A percentile compares a stretch with the other conserved stretches of the same genome.
phyloP scores from a whole-genome alignment of 495 filamentous ascomycete species.

The Xylaria curta region DNA sequence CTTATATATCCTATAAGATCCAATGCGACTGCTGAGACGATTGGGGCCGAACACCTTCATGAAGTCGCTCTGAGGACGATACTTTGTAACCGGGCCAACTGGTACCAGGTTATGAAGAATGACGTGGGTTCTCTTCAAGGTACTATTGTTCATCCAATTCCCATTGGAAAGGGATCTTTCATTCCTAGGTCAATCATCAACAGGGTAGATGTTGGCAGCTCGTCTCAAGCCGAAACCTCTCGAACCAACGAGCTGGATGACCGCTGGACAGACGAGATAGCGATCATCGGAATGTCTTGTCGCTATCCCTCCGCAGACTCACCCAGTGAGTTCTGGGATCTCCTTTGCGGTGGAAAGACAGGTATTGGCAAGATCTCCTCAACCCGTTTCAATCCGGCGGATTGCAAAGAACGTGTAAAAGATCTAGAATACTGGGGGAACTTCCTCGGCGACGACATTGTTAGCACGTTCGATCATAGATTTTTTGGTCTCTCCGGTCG shows the following conservation, averaged over 20 bases:
- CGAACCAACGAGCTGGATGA: neutral
- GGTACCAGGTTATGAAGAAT: constrained; percentile 27
- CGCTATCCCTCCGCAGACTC: constrained; percentile 45
- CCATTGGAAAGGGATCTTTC: constrained; percentile 9
- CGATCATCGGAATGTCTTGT: constrained; percentile 53
- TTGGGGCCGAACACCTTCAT: constrained; percentile 26
- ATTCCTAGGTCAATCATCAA: neutral
- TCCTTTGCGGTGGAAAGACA: constrained; percentile 29
- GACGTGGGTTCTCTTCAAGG: neutral
- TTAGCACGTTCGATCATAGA: constrained; percentile 37
- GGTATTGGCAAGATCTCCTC: constrained; percentile 2
- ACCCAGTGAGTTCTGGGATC: constrained; percentile 34
- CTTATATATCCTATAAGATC: constrained; percentile 30
- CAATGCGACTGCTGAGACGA: constrained; percentile 23
- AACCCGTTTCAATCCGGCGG: constrained; percentile 1
- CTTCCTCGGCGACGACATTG: constrained; percentile 33
- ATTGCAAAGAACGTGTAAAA: neutral
- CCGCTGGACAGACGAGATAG: constrained; percentile 36
- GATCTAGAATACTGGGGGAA: constrained; percentile 37
- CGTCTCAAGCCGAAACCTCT: neutral
- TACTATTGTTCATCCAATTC: neutral
- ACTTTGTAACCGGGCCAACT: constrained; percentile 23
- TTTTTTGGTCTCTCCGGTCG: constrained; percentile 54
- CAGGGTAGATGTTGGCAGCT: neutral
- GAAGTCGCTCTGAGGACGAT: constrained; percentile 26